Conservation (phyloP, 352 stramenopile genomes). For the Globisporangium recalcitrans region DNA sequence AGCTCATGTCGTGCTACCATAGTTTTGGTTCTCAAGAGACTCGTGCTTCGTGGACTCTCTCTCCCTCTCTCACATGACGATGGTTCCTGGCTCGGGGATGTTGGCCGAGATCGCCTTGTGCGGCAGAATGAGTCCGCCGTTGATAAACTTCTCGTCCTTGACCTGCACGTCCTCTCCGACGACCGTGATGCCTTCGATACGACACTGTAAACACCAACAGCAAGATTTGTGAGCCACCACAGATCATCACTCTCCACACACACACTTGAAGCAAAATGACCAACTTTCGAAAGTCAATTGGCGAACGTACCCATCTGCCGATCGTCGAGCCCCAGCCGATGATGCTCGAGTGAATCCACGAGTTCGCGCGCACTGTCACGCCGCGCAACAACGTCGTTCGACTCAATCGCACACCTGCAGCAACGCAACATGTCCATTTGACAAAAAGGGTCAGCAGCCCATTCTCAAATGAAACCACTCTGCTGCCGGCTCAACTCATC, state of each 20-base stretch:
- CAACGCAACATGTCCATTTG: constrained; percentile 1
- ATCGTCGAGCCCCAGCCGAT: constrained; percentile 87
- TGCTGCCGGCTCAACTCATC: neutral
- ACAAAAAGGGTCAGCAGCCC: neutral
- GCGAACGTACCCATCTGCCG: constrained; percentile 62
- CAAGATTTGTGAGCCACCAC: neutral
- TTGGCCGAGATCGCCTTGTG: constrained; percentile 86
- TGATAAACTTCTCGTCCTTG: constrained; percentile 88
- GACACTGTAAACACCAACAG: constrained; percentile 43
- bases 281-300: too few species aligned
- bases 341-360: constrained; percentile 86
- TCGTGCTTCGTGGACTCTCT: neutral
- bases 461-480: neutral
- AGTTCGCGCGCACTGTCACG: constrained; percentile 75
- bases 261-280: neutral
- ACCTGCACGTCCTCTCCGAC: constrained; percentile 86
- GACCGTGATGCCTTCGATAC: constrained; percentile 79
- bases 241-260: neutral
- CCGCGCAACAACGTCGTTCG: constrained; percentile 72
- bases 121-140: constrained; percentile 81
- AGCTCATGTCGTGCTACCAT: neutral
- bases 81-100: constrained; percentile 81
- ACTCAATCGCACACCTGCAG: constrained; percentile 70
- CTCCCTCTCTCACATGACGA: constrained; percentile 87
- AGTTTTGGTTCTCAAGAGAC: neutral